Evolutionary conservation across 164 flowering plant genomes (phyloP).

Genomic region (Sedum album): DNA sequence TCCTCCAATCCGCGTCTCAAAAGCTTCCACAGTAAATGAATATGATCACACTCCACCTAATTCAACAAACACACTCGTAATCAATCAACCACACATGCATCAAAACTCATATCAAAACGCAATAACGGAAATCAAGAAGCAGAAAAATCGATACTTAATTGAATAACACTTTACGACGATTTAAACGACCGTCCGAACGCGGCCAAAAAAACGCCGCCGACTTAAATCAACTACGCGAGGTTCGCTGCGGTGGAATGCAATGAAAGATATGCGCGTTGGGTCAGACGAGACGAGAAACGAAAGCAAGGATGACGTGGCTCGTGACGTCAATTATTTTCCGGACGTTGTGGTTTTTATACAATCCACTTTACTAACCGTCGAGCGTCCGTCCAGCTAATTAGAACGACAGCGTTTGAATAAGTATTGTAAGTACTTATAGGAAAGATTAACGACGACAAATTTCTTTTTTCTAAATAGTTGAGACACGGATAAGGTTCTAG

Average conservation of each 20-base stretch:
- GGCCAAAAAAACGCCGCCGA: background rate
- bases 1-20: background rate
- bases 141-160: background rate
- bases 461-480: no score
- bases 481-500: no score
- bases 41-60: conserved; percentile 4
- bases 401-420: no score
- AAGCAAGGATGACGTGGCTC: background rate
- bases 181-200: background rate
- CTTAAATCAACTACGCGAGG: background rate
- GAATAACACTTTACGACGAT: background rate
- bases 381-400: no score
- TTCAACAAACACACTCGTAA: background rate
- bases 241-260: background rate
- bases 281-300: background rate
- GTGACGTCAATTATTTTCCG: no score
- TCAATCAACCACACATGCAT: background rate
- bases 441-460: no score
- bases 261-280: background rate
- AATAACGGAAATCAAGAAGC: background rate
- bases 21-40: background rate
- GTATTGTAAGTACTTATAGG: no score
- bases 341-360: no score
- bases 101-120: background rate
- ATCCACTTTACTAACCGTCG: no score